Evolutionary conservation across 148 eudicot genomes (phyloP).

Genomic region (Pouteria glomerata): DNA sequence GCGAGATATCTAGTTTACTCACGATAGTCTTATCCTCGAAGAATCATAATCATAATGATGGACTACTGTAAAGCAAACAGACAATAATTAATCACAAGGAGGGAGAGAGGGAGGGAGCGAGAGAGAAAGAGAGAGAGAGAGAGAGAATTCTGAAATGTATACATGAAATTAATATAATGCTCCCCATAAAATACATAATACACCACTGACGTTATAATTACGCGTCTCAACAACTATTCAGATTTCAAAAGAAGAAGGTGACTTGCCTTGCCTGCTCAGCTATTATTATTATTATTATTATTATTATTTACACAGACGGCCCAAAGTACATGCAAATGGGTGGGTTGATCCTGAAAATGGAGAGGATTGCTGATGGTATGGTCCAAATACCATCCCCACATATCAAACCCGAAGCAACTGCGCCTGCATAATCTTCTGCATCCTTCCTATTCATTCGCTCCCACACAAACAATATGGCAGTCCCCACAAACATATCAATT

Average conservation of each 20-base stretch:
- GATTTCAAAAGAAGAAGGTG: not conserved
- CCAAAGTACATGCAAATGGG: conserved; percentile 61
- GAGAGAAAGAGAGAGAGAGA: not conserved
- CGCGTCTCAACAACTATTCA: conserved; percentile 4
- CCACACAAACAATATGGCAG: conserved; percentile 46
- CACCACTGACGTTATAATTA: conserved; percentile 16
- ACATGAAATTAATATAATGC: not conserved
- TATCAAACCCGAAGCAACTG: conserved; percentile 51
- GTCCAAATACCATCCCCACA: conserved; percentile 54
- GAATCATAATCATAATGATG: too few relatives aligned
- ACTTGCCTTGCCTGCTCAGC: conserved; percentile 20
- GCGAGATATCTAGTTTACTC: too few relatives aligned
- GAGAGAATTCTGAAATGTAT: not conserved
- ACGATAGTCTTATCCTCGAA: too few relatives aligned
- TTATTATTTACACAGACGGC: conserved; percentile 33
- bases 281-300: too few relatives aligned
- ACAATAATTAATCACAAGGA: too few relatives aligned
- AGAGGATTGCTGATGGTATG: conserved; percentile 50
- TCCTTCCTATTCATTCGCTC: conserved; percentile 35
- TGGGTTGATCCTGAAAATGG: conserved; percentile 49
- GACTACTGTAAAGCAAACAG: too few relatives aligned
- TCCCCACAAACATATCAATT: conserved; percentile 72
- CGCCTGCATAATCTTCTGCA: conserved; percentile 50
- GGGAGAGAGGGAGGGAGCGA: too few relatives aligned
- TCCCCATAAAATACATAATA: conserved; percentile 7